Evolutionary conservation across 257 asterid genomes (phyloP), one percentile per base, ranked within the genome.

Genomic region (Ehretia macrophylla): DNA sequence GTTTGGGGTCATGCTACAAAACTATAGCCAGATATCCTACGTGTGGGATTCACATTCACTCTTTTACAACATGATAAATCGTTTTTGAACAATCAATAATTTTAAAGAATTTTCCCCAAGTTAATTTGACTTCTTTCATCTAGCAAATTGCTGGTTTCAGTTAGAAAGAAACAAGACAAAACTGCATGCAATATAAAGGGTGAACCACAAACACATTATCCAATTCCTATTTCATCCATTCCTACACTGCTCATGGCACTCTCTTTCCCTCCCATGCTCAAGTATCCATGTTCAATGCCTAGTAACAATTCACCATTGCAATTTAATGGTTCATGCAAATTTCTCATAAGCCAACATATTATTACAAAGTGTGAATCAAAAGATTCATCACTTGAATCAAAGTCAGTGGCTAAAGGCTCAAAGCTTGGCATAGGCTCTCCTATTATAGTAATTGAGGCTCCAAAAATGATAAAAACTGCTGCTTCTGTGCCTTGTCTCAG

Each of bases 401-500:
- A 67, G 11, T 27, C 32, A 22, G 55, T 23, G 1, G 20, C 70
- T n/a, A 50, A 66, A 17, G 62, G n/a, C 32, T 35, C 65, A 14
- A 78, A 73, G 47, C 86, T 86, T 4, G 73, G 71, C 53, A 74
- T 86, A 1, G 97, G 97, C 42, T 85, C 96, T 42, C 97, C 95
- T 4, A 62, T 90, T 16, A 78, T 90, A 0, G 75, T 90, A 27
- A 60, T 73, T 5, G 95, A 83, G 78, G 85, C 96, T 58, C 97
- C 97, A 2, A 59, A 72, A 18, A 49, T 80, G 64, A 70, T 86
- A 18, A 86, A 89, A 72, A 89, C 97, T 1, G 97, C 97, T 14
- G 87, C 89, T 56, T 80, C 95, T 23, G 76, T 89, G 20, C 97
- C 97, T 39, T 89, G 97, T 48, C 81, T 89, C 58, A 85, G 94